Conservation (phyloP, 1,284 basidiomycete species). For the Fomitopsis pinicola region DNA sequence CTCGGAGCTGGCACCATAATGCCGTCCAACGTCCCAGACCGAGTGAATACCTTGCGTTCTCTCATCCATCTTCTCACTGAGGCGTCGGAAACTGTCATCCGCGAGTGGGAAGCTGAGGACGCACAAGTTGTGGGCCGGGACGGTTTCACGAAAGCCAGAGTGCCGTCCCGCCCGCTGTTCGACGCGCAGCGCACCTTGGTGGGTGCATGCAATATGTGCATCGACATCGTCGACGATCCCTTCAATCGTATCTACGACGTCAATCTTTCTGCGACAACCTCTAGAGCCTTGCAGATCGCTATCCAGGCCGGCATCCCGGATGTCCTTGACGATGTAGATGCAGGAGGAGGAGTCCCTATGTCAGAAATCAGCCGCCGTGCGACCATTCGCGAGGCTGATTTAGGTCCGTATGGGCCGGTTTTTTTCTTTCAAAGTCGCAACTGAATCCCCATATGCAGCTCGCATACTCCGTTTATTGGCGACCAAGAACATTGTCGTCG, state of each 20-base stretch:
- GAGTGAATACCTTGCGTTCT: not conserved
- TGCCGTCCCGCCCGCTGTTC: conserved; percentile 7
- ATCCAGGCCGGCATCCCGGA: conserved; percentile 11
- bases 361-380: not conserved
- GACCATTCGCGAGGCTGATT: conserved; percentile 5
- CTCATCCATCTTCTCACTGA: conserved; percentile 2
- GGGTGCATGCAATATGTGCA: conserved; percentile 7
- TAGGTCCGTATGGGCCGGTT: not conserved
- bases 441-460: not conserved
- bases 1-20: too few species aligned
- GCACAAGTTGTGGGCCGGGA: too few species aligned
- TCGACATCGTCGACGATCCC: conserved; percentile 12
- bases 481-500: conserved; percentile 8
- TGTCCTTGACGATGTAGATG: conserved; percentile 7
- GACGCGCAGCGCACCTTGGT: conserved; percentile 6
- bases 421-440: not conserved
- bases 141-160: not conserved
- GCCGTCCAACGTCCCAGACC: too few species aligned
- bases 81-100: conserved; percentile 6
- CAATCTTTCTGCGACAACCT: conserved; percentile 1
- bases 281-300: conserved; percentile 11
- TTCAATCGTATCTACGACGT: conserved; percentile 11
- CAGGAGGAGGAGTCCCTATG: conserved; percentile 3
- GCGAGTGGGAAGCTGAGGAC: conserved; percentile 4
- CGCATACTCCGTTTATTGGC: conserved; percentile 9